Evolutionary conservation across 164 flowering plant genomes (phyloP), one percentile per base, ranked within the genome.

Genomic region (Liquidambar formosana): DNA sequence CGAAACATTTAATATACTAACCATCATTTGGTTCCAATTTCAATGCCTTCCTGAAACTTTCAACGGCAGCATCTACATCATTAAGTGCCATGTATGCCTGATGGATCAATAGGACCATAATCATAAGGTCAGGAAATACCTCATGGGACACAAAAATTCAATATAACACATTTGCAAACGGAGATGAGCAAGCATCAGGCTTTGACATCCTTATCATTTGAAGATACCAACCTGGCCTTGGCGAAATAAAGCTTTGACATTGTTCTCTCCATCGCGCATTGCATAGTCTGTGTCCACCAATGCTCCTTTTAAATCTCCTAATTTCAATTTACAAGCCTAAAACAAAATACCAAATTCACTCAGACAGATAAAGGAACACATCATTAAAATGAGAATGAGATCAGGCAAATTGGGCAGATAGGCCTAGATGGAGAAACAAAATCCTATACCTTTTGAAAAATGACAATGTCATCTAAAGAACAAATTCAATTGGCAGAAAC

Each of bases 1-100:
- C 2, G 41, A 33, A 33, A 2, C 41, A 33, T 33, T 33, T 33
- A 33, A 2, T 6, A 33, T 44, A 80, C 94, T 73, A 52, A 95
- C 99, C 95, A 80, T 93, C 97, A 84, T 87, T 90, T 70, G 99
- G 99, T 80, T 93, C 98, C 84, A 96, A 73, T 21, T 89, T 91
- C 63, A 77, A 69, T 48, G 99, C 99, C 73, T 87, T 92, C 81
- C 79, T 83, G 79, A 96, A 93, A 77, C 99, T 93, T 65, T 83
- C 94, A 61, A 82, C 95, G 16, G 99, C 97, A 75, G 89, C 76
- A 81, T 92, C 97, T 47, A 96, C 78, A 71, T 92, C 96, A 79
- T 96, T 93, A 22, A 96, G 96, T 16, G 95, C 97, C 89, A 92
- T 86, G 73, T 90, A 73, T 69, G 93, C 98, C 99, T 96, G 80